A percentile compares a stretch with the other conserved stretches of the same genome.
Conservation (phyloP, 139 green algal genomes). For the Chlamydomonas sphaeroides region DNA sequence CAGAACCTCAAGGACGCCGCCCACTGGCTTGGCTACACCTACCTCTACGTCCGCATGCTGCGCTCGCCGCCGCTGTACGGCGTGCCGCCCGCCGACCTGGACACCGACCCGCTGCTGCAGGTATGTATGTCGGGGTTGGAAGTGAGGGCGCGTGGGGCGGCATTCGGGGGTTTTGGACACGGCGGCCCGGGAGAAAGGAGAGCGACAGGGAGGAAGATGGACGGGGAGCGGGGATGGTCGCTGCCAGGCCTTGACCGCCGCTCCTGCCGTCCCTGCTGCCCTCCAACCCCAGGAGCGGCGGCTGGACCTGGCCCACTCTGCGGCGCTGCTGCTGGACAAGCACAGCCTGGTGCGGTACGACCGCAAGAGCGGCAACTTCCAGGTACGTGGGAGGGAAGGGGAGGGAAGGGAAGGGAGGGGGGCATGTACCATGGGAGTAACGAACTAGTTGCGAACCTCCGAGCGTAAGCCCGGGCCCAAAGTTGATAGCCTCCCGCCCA, state of each 20-base stretch:
- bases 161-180: not conserved
- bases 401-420: not conserved
- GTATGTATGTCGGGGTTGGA: not conserved
- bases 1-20: conserved; percentile 86
- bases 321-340: conserved; percentile 88
- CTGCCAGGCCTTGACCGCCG: no score
- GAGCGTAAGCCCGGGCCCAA: no score
- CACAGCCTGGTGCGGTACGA: conserved; percentile 96
- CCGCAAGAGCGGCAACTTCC: conserved; percentile 85
- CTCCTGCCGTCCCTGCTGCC: no score
- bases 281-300: conserved; percentile 83
- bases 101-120: conserved; percentile 85
- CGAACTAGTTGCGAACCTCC: no score
- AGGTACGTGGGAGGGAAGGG: conserved; percentile 41
- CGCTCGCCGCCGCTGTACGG: conserved; percentile 92
- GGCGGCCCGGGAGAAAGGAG: conserved; percentile 23
- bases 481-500: no score
- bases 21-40: conserved; percentile 93
- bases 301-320: conserved; percentile 92
- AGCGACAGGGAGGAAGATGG: no score
- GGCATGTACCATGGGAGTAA: not conserved
- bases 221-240: no score
- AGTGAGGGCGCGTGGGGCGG: no score
- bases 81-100: conserved; percentile 73
- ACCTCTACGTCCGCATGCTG: conserved; percentile 98